phyloP scores from a whole-genome alignment of 495 filamentous ascomycete genomes.

The Podospora didyma region DNA sequence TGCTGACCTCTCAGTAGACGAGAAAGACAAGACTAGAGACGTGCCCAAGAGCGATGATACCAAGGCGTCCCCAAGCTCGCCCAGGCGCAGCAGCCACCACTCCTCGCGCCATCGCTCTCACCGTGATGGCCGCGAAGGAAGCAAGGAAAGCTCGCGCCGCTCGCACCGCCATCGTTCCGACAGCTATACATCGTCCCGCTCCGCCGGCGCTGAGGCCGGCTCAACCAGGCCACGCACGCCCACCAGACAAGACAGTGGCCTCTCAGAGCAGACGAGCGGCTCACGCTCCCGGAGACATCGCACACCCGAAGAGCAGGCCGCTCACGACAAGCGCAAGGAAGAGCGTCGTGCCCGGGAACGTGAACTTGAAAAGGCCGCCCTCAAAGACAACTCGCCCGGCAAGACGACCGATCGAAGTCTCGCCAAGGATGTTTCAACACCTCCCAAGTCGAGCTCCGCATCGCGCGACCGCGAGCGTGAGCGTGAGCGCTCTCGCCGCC shows the following conservation, averaged over 20 bases:
- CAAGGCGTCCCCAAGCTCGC: constrained; percentile 21
- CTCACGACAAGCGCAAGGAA: constrained; percentile 41
- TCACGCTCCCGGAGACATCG: constrained; percentile 29
- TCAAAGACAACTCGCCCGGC: constrained; percentile 16
- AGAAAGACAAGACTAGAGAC: constrained; percentile 23
- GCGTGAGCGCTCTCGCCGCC: constrained; percentile 32
- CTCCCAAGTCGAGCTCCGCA: background rate
- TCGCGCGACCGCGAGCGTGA: constrained; percentile 20
- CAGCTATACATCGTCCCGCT: constrained; percentile 28
- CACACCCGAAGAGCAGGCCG: constrained; percentile 42
- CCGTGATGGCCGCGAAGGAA: constrained; percentile 23
- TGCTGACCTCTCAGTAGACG: constrained; percentile 47
- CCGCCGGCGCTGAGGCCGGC: constrained; percentile 22
- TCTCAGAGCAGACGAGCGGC: constrained; percentile 27
- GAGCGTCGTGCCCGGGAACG: constrained; percentile 21
- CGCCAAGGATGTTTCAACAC: constrained; percentile 4
- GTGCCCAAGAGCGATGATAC: constrained; percentile 27
- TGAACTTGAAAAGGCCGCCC: constrained; percentile 20
- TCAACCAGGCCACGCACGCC: constrained; percentile 18
- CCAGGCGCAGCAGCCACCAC: constrained; percentile 33
- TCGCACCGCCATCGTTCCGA: constrained; percentile 31
- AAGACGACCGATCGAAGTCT: background rate
- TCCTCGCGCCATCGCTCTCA: constrained; percentile 30
- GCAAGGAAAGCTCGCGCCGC: constrained; percentile 30
- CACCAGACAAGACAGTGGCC: constrained; percentile 30